These are phyloP conservation scores for Rehmannia glutinosa DNA, from an alignment of 257 asterid species.

Conservation along the genomic window DNA sequence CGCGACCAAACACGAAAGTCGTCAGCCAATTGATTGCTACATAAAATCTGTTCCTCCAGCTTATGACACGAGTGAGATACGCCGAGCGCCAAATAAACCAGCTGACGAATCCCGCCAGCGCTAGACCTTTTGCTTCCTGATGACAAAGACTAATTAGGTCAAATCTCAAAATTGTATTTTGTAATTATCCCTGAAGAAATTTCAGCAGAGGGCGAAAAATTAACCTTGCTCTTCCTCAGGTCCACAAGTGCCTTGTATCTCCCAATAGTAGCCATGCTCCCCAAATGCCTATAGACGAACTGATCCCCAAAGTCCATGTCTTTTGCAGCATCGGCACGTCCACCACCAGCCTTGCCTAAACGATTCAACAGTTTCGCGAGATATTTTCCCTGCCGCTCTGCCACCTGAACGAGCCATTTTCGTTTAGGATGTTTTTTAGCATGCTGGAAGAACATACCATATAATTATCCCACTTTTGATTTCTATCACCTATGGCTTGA, in stretches of 20 bases:
- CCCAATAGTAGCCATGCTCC: slow-evolving; percentile 96
- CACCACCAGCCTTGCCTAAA: slow-evolving; percentile 73
- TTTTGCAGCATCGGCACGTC: slow-evolving; percentile 57
- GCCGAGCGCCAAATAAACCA: slow-evolving; percentile 98
- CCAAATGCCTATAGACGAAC: slow-evolving; percentile 78
- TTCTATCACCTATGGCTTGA: background rate
- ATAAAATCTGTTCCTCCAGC: slow-evolving; percentile 95
- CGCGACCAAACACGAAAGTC: slow-evolving; percentile 84
- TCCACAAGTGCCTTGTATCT: slow-evolving; percentile 95
- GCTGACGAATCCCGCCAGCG: slow-evolving; percentile 79
- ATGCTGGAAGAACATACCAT: background rate
- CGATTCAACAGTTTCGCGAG: slow-evolving; percentile 57
- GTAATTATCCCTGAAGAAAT: too few species aligned
- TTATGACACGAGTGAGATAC: slow-evolving; percentile 81
- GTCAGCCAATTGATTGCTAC: slow-evolving; percentile 86
- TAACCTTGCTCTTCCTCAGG: slow-evolving; percentile 94
- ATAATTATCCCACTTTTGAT: background rate
- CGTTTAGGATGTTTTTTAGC: background rate
- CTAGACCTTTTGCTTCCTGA: slow-evolving; percentile 79
- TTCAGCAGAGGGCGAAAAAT: background rate
- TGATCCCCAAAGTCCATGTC: slow-evolving; percentile 50
- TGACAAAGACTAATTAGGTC: slow-evolving; percentile 8
- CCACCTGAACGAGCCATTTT: slow-evolving; percentile 54
- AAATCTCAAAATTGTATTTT: too few species aligned
- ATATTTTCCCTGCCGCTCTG: slow-evolving; percentile 92